A percentile compares a stretch with the other conserved stretches of the same genome.
Evolutionary conservation across 148 eudicot genomes (phyloP).

Genomic region (Fallopia convolvulus): DNA sequence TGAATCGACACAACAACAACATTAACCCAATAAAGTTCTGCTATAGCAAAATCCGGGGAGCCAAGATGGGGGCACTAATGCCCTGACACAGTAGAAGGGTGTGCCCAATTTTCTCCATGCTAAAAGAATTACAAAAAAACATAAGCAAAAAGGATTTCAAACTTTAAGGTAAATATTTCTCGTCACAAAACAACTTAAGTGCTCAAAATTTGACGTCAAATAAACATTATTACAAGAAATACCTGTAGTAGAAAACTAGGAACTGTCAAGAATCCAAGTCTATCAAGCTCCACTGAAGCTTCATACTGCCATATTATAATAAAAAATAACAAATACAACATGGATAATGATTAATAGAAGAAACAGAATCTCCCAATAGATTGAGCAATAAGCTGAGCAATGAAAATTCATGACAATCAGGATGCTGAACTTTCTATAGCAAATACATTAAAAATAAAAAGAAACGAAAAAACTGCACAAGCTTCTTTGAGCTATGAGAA

Average conservation of each 20-base stretch:
- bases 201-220: not conserved
- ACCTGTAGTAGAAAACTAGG: constrained; percentile 73
- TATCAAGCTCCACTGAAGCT: constrained; percentile 71
- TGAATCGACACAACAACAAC: too few species aligned
- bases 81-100: too few species aligned
- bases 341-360: not conserved
- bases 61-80: too few species aligned
- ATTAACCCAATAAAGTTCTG: too few species aligned
- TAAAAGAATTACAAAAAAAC: not conserved
- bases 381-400: not conserved
- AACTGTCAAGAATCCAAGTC: constrained; percentile 66
- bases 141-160: not conserved
- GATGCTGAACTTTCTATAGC: too few species aligned
- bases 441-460: too few species aligned
- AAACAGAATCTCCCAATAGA: not conserved
- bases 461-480: not conserved
- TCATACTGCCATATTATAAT: constrained; percentile 46
- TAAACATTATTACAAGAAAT: not conserved
- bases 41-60: too few species aligned
- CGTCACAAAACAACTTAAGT: not conserved
- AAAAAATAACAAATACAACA: not conserved
- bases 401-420: not conserved
- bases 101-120: too few species aligned
- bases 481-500: not conserved
- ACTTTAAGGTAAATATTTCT: not conserved